Evolutionary conservation across 208 protist genomes (phyloP).

Genomic region (Strigomonas oncopelti): DNA sequence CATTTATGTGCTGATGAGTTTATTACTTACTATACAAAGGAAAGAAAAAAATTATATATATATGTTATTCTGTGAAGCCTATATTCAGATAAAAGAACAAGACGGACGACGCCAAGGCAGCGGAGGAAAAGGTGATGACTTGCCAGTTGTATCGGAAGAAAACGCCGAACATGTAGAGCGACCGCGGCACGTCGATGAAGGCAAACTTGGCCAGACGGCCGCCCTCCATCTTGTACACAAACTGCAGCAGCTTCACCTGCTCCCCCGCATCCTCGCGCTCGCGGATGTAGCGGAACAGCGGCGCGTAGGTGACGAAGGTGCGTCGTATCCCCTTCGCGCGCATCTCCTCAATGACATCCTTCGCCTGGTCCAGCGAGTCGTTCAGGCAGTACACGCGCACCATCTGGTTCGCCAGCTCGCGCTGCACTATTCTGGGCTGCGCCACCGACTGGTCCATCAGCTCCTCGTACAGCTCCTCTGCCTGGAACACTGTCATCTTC

Average conservation of each 20-base stretch:
- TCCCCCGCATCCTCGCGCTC: constrained; percentile 48
- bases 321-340: constrained; percentile 64
- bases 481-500: constrained; percentile 73
- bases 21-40: background rate
- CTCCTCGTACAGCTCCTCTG: constrained; percentile 82
- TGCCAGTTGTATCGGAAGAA: constrained; percentile 88
- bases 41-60: constrained; percentile 4
- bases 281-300: constrained; percentile 83
- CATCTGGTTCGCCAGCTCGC: constrained; percentile 88
- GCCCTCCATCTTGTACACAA: constrained; percentile 79
- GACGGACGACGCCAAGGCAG: constrained; percentile 34
- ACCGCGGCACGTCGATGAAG: constrained; percentile 83
- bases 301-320: constrained; percentile 89
- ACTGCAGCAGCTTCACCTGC: constrained; percentile 61
- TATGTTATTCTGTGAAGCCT: background rate
- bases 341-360: constrained; percentile 82
- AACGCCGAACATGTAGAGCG: constrained; percentile 84
- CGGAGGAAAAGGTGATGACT: constrained; percentile 65
- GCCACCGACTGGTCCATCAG: constrained; percentile 87
- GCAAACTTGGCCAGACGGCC: constrained; percentile 73
- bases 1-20: background rate
- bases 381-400: constrained; percentile 76
- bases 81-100: constrained; percentile 26
- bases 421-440: constrained; percentile 83
- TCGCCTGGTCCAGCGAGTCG: constrained; percentile 69